Evolutionary conservation across 805 yeast species (phyloP), one percentile per base, ranked within the genome.

Genomic region (Metschnikowia santaceciliae): DNA sequence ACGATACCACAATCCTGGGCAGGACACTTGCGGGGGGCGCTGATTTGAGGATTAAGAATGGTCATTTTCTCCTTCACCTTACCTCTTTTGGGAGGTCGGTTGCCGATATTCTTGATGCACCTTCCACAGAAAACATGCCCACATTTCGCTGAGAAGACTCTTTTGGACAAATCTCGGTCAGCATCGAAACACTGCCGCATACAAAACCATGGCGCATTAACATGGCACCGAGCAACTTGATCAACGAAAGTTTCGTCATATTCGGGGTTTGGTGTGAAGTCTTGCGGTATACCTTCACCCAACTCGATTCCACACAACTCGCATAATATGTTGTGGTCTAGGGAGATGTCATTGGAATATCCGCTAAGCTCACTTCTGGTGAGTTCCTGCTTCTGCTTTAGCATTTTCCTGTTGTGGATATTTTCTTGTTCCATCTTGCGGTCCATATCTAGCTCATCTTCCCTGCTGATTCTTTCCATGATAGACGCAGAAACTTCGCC

Each of bases 71-170:
- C 54, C n/a, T 42, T 26, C 19, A 45, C 46, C n/a, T 57, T 61
- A 39, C 51, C 53, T 20, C 58, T 60, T 39, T 57, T 59, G 50
- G 63, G 52, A 60, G 72, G 70, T 47, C 76, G 61, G 58, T 78
- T 75, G 15, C 77, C 78, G n/a, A 86, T 81, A 58, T 82, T 78
- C 56, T 80, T 80, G 20, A 86, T 86, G 68, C 97, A 90, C 39
- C 92, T 68, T 1, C 96, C 97, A 66, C 97, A 90, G 64, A 81
- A 90, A 0, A 83, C 78, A 69, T 90, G 97, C 0, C 96, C 96
- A 71, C 97, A 90, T 37, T 66, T 69, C 11, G 70, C 67, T 0
- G 88, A 78, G 61, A 84, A 90, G 2, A 86, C 78, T 53, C 90
- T 76, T 59, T 75, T 81, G 0, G 91, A 84, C 33, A 87, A 68